phyloP scores from a whole-genome alignment of 2,329 filamentous ascomycete genomes.

The Colletotrichum lini region DNA sequence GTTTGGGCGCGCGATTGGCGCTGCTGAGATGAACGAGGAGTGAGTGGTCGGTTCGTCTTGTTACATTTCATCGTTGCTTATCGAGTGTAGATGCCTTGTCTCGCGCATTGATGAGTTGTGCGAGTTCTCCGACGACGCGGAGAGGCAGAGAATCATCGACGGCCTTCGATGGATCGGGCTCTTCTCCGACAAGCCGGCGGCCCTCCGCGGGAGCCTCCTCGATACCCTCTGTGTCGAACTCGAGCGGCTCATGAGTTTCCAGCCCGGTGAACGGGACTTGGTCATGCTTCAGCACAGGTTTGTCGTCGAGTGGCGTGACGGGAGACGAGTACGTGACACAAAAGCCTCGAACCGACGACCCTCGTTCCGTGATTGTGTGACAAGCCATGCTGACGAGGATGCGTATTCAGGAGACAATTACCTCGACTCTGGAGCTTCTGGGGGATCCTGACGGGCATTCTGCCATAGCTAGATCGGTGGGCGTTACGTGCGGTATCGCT shows the following conservation, averaged over 20 bases:
- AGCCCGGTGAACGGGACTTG: conserved; percentile 75
- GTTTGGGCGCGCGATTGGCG: conserved; percentile 76
- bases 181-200: conserved; percentile 68
- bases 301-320: conserved; percentile 76
- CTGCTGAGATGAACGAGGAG: conserved; percentile 81
- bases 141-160: conserved; percentile 73
- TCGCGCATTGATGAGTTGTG: conserved; percentile 74
- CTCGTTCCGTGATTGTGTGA: no score
- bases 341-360: no score
- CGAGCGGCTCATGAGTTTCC: conserved; percentile 81
- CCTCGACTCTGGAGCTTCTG: conserved; percentile 75
- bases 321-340: conserved; percentile 53
- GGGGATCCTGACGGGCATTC: conserved; percentile 77
- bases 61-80: background rate
- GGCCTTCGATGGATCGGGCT: conserved; percentile 76
- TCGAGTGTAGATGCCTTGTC: conserved; percentile 55
- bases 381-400: no score
- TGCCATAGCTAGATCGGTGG: conserved; percentile 78
- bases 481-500: conserved; percentile 77
- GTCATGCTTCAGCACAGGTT: conserved; percentile 76
- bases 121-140: conserved; percentile 70
- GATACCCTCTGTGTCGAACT: conserved; percentile 81
- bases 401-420: conserved; percentile 60
- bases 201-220: conserved; percentile 73
- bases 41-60: background rate